Conservation (phyloP, 2,329 filamentous ascomycete genomes). For the Microdochium paspali region DNA sequence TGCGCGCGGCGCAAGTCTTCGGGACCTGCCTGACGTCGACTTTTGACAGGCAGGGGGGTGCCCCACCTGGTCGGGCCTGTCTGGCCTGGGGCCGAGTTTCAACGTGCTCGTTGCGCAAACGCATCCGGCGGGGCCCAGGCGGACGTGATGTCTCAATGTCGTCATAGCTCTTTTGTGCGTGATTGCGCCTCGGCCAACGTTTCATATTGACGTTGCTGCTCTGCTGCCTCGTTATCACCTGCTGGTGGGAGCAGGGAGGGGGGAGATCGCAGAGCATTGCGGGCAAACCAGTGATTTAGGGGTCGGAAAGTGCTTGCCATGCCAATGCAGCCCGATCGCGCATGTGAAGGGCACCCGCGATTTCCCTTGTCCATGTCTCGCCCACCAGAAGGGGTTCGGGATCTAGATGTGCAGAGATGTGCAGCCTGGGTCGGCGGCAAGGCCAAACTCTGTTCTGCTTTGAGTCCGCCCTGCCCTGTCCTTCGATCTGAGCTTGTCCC, state of each 20-base stretch:
- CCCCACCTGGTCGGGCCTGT: neutral
- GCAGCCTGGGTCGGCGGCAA: neutral
- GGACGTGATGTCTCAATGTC: neutral
- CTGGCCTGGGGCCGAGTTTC: too few species aligned
- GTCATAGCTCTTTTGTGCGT: neutral
- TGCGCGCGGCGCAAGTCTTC: neutral
- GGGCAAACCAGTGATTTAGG: too few species aligned
- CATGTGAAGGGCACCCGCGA: too few species aligned
- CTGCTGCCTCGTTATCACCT: neutral
- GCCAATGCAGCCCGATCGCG: too few species aligned
- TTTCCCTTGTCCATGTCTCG: too few species aligned
- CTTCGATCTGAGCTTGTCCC: too few species aligned
- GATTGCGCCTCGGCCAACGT: neutral
- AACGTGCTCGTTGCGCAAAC: neutral
- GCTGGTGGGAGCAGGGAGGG: neutral
- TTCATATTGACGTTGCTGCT: neutral
- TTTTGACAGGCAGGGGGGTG: neutral
- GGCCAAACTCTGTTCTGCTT: neutral
- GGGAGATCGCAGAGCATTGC: too few species aligned
- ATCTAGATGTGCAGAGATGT: too few species aligned
- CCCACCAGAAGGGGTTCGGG: too few species aligned
- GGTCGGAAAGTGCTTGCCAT: too few species aligned
- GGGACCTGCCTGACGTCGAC: neutral
- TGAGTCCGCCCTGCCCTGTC: neutral
- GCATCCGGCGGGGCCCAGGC: neutral